Evolutionary conservation across 371 early-diverging fungal genomes (phyloP).

Genomic region (Entomophthora muscae): DNA sequence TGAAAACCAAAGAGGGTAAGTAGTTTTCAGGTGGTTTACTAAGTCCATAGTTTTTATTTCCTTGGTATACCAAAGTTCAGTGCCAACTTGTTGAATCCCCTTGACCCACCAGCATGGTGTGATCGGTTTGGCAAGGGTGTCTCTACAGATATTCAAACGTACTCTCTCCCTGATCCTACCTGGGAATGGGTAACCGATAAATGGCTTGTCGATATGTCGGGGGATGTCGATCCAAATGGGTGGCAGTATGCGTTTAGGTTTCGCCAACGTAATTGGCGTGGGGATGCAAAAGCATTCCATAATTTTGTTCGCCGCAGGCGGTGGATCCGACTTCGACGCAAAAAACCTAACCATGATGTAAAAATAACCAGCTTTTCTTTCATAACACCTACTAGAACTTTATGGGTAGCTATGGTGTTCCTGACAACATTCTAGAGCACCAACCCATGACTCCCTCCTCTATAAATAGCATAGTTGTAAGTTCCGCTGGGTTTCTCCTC

Average conservation of each 20-base stretch:
- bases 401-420: background rate
- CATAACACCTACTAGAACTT: background rate
- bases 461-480: background rate
- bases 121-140: slow-evolving; percentile 26
- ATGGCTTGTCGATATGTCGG: slow-evolving; percentile 51
- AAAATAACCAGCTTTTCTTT: background rate
- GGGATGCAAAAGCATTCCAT: slow-evolving; percentile 29
- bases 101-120: slow-evolving; percentile 43
- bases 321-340: slow-evolving; percentile 33
- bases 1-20: slow-evolving; percentile 33
- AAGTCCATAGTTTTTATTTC: slow-evolving; percentile 24
- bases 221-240: slow-evolving; percentile 37
- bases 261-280: slow-evolving; percentile 29
- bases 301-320: slow-evolving; percentile 41
- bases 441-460: background rate
- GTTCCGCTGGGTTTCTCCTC: background rate
- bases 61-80: slow-evolving; percentile 31
- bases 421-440: background rate
- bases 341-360: slow-evolving; percentile 12
- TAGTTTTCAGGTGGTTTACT: too few species aligned
- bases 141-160: slow-evolving; percentile 28
- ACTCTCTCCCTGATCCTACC: slow-evolving; percentile 33
- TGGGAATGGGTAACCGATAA: slow-evolving; percentile 39
- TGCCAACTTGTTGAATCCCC: slow-evolving; percentile 34
- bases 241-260: slow-evolving; percentile 14